Base-by-base conservation (phyloP, 2,329 filamentous ascomycete species). In the Sclerotinia trifoliorum region DNA sequence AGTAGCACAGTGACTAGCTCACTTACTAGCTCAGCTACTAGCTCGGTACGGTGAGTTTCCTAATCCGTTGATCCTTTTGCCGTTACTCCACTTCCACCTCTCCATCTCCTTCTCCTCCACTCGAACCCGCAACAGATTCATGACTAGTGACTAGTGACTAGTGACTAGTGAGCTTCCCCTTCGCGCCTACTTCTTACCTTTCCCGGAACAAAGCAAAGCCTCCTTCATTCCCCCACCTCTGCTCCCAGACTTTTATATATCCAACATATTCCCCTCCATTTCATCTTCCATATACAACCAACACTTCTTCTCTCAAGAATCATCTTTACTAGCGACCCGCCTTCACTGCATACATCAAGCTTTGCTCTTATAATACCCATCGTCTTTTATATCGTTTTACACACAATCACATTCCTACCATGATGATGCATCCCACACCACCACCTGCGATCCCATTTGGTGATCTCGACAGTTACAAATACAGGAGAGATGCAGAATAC, bases 341-440 rank as follows among this genome's bases (percentile, higher is more conserved):
- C 32, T 39, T 51, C 4, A 62, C 10, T 39, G n/a, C 49, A 62
- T 13, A 3, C 44, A 35, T 46, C 44, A 51, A 49, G 26, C 46
- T 8, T 62, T 49, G 19, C 44, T 24, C 24, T 19, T 39, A 35
- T 11, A 19, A 62, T 24, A 51, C 58, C 44, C 26, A 11, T 62
- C 39, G 15, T 55, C 35, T 60, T 29, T 39, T n/a, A 44, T 44
- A 64, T 55, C 49, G 19, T 42, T 55, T 44, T 21, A 55, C 24
- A 52, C 1, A 24, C 32, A n/a, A 39, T 24, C n/a, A 52, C 32
- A 19, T 32, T 19, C 58, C 55, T 35, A 61, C 19, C 15, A 67
- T 61, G 65, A 67, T 67, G 55, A 67, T 67, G 65, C 65, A 67
- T 51, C 65, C 65, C 7, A 62, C 55, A 17, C 54, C 42, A 21